Percentiles rank a stretch among this genome's conserved stretches.
Evolutionary conservation across 2,329 filamentous ascomycete species (phyloP).

Genomic region (Pseudopyricularia cyperi): DNA sequence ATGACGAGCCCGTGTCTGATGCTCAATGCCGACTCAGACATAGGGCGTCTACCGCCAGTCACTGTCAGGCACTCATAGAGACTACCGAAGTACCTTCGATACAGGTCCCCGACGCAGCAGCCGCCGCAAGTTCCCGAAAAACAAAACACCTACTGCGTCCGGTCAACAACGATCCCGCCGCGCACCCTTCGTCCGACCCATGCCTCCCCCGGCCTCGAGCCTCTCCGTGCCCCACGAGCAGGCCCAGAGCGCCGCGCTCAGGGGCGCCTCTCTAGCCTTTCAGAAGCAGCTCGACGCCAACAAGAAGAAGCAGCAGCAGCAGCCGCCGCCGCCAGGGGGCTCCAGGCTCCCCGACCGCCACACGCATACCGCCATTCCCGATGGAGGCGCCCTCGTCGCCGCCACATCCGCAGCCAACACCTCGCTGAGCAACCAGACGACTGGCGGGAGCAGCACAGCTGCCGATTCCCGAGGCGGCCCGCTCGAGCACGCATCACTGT

Average conservation of each 20-base stretch:
- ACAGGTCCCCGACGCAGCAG: too few relatives aligned
- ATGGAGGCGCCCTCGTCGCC: conserved; percentile 30
- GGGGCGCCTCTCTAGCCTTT: conserved; percentile 43
- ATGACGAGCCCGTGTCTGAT: not conserved
- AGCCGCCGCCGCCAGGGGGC: conserved; percentile 6
- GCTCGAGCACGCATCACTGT: conserved; percentile 9
- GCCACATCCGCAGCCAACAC: conserved; percentile 24
- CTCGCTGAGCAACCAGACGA: conserved; percentile 22
- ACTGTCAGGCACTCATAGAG: too few relatives aligned
- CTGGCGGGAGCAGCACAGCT: conserved; percentile 18
- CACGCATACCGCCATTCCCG: conserved; percentile 8
- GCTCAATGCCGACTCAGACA: not conserved
- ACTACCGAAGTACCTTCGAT: too few relatives aligned
- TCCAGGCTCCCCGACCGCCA: too few relatives aligned
- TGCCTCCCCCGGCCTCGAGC: not conserved
- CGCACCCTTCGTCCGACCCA: not conserved
- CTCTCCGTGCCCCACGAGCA: not conserved
- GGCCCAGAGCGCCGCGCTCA: conserved; percentile 26
- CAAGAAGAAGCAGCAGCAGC: conserved; percentile 5
- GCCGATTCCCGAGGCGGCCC: conserved; percentile 6
- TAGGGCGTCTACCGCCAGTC: not conserved
- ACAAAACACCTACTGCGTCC: not conserved
- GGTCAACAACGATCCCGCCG: not conserved
- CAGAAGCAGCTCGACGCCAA: conserved; percentile 18
- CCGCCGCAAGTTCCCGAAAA: too few relatives aligned